A percentile compares a stretch with the other conserved stretches of the same genome.
Evolutionary conservation across 345 rosid genomes (phyloP).

Genomic region (Eucalyptus melliodora): DNA sequence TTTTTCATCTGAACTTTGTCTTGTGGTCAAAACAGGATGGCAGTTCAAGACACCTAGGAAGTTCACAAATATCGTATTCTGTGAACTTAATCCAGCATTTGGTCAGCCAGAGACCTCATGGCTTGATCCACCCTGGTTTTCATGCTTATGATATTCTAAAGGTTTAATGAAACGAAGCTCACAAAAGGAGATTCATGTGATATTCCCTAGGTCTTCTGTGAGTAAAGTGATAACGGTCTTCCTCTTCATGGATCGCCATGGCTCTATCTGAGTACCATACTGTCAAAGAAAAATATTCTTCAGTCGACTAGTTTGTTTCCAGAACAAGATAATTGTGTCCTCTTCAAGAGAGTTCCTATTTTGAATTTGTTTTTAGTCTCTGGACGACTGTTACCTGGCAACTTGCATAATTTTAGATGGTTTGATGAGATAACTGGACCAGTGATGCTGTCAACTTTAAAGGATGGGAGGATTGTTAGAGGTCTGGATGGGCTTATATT

Average conservation of each 20-base stretch:
- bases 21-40: too few relatives aligned
- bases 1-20: background rate
- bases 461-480: conserved; percentile 47
- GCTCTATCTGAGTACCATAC: too few relatives aligned
- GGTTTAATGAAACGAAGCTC: too few relatives aligned
- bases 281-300: background rate
- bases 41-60: background rate
- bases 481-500: conserved; percentile 61
- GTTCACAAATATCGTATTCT: too few relatives aligned
- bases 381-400: background rate
- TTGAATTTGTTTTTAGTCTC: background rate
- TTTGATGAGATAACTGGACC: conserved; percentile 21
- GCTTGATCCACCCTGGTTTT: too few relatives aligned
- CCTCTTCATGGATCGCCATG: too few relatives aligned
- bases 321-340: background rate
- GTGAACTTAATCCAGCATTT: too few relatives aligned
- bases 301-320: background rate
- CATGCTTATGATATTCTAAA: too few relatives aligned
- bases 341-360: background rate
- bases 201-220: too few relatives aligned
- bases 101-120: too few relatives aligned
- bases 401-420: conserved; percentile 6
- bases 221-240: too few relatives aligned
- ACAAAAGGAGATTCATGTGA: too few relatives aligned
- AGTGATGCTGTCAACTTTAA: conserved; percentile 61